Evolutionary conservation across 768 basidiomycete species (phyloP), one percentile per base, ranked within the genome.

Genomic region (Agrocybe praecox): DNA sequence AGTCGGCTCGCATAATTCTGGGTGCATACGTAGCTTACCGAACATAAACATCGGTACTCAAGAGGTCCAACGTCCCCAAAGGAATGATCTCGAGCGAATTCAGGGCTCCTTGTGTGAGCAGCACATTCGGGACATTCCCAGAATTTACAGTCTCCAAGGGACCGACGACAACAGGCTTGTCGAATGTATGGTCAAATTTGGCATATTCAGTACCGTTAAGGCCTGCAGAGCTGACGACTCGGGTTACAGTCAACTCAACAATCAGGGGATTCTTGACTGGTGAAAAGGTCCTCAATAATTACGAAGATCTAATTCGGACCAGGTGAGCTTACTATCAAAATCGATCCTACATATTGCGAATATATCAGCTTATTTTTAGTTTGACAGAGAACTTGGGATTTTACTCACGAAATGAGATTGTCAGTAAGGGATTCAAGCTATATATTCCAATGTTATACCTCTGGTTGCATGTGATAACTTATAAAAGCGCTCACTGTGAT

Each of bases 151-250:
- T 79, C 47, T 78, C 67, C 14, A 73, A 62, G 43, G 77, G 72
- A 6, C 78, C 74, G 2, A 86, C 78, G 15, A 83, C 70, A 36
- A 84, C 69, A 46, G 83, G 82, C 40, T 62, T 71, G 52, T 72
- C 63, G 72, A 88, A 88, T 4, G 74, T 72, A 57, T 85, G 80
- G 61, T 81, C 77, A 67, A 88, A 88, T 33, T 75, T 75, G 18
- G 87, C 84, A 62, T 77, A 89, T 32, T 73, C 76, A 33, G 78
- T 76, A 19, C 77, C 79, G 53, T 85, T 76, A 50, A 88, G 65
- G 1, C 80, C 78, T 6, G 78, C 79, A 45, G 77, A 65, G 59
- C 70, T 70, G 46, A 70, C 67, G 18, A 80, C 71, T 46, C 73
- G 65, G 56, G 77, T 74, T 56, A 82, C 71, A 26, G 74, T 76